Evolutionary conservation across 768 basidiomycete species (phyloP), one percentile per base, ranked within the genome.

Genomic region (Daedaleopsis sinensis): DNA sequence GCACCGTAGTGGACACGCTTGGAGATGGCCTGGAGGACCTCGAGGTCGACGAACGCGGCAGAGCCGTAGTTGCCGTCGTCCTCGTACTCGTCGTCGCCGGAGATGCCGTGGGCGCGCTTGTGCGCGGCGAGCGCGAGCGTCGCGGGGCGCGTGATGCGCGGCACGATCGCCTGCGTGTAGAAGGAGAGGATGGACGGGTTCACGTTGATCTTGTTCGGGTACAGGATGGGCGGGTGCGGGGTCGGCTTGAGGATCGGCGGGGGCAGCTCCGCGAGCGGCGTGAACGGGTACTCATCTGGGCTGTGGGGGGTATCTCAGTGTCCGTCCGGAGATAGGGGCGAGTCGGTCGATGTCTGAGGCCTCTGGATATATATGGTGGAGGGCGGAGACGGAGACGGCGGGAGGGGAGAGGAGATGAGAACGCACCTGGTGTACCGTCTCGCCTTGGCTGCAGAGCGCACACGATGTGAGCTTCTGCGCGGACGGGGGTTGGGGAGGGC

Each of bases 1-100:
- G 55, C 66, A 96, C 97, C 97, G 70, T 96, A 99, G 75, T 99
- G 97, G 37, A 99, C 96, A 42, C 97, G 88, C 78, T 98, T 91
- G 77, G 93, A 95, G 71, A 99, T 90, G n/a, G 95, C 90, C 71
- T 98, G 96, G n/a, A 99, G 83, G 3, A 94, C 89, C 74, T 98
- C 96, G 27, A 99, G 85, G 71, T 99, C 97, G 59, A 97, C 84
- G 32, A 93, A 96, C 1, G 94, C 93, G 0, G 94, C 89, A 71
- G 93, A 95, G 18, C 97, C 97, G 72, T 99, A 97, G 75, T 99
- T 99, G 32, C 95, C 96, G 69, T 99, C 97, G 72, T 98, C 95
- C 65, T 94, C 88, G 71, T 80, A 85, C 71, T 91, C 90, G 21
- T 81, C 85, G 63, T 85, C 84, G 1, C 87, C 87, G 16, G 72